phyloP scores from a whole-genome alignment of 1,284 basidiomycete genomes.

The Xerocomus minutiporus region DNA sequence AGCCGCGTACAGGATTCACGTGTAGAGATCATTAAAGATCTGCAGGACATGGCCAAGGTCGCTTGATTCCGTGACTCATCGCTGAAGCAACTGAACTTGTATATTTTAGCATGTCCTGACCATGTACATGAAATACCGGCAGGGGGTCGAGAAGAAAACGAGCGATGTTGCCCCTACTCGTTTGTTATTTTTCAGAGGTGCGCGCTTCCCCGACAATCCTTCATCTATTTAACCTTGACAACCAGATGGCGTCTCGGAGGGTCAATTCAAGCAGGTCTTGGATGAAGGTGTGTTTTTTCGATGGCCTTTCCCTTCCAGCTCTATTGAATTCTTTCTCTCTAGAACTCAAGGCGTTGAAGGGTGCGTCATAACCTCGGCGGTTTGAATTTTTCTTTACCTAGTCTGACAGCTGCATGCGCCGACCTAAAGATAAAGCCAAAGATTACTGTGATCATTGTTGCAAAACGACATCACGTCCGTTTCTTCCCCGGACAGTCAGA shows the following conservation, averaged over 20 bases:
- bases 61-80: constrained; percentile 10
- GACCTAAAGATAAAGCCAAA: constrained; percentile 53
- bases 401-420: constrained; percentile 49
- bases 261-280: constrained; percentile 68
- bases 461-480: constrained; percentile 72
- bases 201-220: constrained; percentile 11
- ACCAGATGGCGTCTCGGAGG: constrained; percentile 75
- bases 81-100: constrained; percentile 10
- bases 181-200: constrained; percentile 72
- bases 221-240: constrained; percentile 5
- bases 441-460: constrained; percentile 72
- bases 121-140: constrained; percentile 55
- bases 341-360: constrained; percentile 57
- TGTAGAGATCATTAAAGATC: constrained; percentile 69
- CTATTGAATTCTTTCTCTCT: constrained; percentile 3
- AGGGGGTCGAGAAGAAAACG: constrained; percentile 47
- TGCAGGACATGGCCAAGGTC: constrained; percentile 58
- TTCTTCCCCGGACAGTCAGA: constrained; percentile 62
- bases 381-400: constrained; percentile 11
- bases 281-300: constrained; percentile 43
- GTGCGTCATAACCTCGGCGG: constrained; percentile 33
- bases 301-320: neutral
- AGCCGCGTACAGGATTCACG: constrained; percentile 64
- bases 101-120: constrained; percentile 43
- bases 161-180: constrained; percentile 48